A percentile compares a stretch with the other conserved stretches of the same genome.
phyloP scores from a whole-genome alignment of 2,329 filamentous ascomycete genomes.

The Hymenoscyphus repandus region DNA sequence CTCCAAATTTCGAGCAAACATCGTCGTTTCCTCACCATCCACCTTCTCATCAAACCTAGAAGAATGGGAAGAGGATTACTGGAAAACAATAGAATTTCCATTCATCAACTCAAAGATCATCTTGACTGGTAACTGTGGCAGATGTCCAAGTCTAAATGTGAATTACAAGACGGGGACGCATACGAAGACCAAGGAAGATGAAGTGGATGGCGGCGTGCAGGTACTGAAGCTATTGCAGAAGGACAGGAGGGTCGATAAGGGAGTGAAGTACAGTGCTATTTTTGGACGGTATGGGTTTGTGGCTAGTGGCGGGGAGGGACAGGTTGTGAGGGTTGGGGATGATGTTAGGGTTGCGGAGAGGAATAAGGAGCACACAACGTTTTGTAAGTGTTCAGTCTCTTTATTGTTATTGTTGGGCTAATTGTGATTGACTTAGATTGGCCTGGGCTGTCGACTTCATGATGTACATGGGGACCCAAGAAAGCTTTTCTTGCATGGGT shows the following conservation, averaged over 20 bases:
- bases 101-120: conserved; percentile 36
- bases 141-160: conserved; percentile 66
- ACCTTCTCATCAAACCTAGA: not conserved
- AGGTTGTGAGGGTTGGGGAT: conserved; percentile 42
- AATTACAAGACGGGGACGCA: conserved; percentile 61
- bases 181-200: conserved; percentile 51
- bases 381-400: conserved; percentile 38
- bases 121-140: conserved; percentile 64
- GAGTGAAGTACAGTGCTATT: conserved; percentile 61
- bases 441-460: conserved; percentile 5
- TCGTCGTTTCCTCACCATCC: conserved; percentile 57
- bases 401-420: not conserved
- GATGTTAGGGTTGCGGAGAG: conserved; percentile 39
- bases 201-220: conserved; percentile 6
- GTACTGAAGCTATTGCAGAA: conserved; percentile 66
- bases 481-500: too few relatives aligned
- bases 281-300: conserved; percentile 72
- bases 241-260: conserved; percentile 66
- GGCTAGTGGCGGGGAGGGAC: conserved; percentile 23
- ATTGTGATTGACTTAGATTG: conserved; percentile 4
- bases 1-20: conserved; percentile 67
- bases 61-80: conserved; percentile 68
- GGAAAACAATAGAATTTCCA: conserved; percentile 43
- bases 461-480: too few relatives aligned
- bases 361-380: conserved; percentile 39